A percentile compares a stretch with the other conserved stretches of the same genome.
phyloP scores from a whole-genome alignment of 768 basidiomycete genomes.

The Collybia sp. region DNA sequence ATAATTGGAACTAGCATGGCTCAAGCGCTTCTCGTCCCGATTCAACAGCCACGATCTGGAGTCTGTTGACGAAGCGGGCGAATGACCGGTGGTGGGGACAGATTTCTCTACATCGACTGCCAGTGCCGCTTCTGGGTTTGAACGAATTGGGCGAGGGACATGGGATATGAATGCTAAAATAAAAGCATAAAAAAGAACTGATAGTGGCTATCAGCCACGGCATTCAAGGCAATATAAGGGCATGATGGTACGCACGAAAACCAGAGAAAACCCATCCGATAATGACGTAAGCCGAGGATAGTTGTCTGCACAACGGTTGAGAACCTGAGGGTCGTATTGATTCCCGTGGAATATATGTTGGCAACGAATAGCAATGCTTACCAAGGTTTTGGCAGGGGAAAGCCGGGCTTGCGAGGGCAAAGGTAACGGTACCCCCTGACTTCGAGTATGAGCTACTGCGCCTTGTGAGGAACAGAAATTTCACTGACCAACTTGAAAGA shows the following conservation, averaged over 20 bases:
- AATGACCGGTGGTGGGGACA: neutral
- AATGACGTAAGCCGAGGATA: conserved; percentile 21
- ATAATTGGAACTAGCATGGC: conserved; percentile 14
- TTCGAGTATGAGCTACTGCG: neutral
- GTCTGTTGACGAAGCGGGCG: no score
- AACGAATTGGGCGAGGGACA: conserved; percentile 15
- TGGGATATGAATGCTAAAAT: conserved; percentile 23
- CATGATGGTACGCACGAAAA: conserved; percentile 23
- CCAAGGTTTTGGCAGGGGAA: conserved; percentile 32
- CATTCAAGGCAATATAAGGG: neutral
- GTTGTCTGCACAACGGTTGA: conserved; percentile 21
- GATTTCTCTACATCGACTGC: conserved; percentile 7
- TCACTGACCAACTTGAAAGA: conserved; percentile 25
- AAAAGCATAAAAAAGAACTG: conserved; percentile 24
- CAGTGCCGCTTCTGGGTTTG: conserved; percentile 18
- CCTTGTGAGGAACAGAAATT: neutral
- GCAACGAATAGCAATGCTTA: conserved; percentile 6
- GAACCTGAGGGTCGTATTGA: conserved; percentile 14
- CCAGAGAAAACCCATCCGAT: conserved; percentile 26
- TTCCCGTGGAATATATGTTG: neutral
- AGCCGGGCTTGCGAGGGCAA: conserved; percentile 21
- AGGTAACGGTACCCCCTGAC: conserved; percentile 26
- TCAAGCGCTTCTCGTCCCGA: conserved; percentile 10
- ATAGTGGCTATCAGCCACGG: neutral
- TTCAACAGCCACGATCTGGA: no score